Evolutionary conservation across 495 filamentous ascomycete genomes (phyloP), one percentile per base, ranked within the genome.

Genomic region (Xylaria palmicola): DNA sequence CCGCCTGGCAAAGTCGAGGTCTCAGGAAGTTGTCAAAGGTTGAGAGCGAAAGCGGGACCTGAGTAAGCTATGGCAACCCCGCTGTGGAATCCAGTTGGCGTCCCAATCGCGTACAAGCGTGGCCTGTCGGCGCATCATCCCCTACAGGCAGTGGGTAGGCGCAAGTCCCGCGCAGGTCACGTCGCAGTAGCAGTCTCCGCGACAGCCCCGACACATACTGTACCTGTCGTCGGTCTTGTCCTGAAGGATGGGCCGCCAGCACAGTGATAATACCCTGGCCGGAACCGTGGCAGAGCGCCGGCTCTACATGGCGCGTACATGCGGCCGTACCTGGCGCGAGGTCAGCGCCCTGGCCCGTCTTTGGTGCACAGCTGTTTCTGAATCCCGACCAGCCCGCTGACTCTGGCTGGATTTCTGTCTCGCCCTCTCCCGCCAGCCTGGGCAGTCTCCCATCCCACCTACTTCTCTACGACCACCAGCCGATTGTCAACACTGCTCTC

Each of bases 61-160:
- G 55, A 58, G 55, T 58, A 58, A 58, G 55, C 55, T 44, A 40
- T 29, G 17, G n/a, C 13, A 9, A 58, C 55, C 55, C 55, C 55
- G 55, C 55, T 58, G 55, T 58, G 55, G 45, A 19, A 29, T 49
- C 4, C 3, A 3, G 9, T 52, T 20, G 41, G 30, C 20, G 13
- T 36, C 20, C 26, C 53, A 54, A 40, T n/a, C n/a, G 22, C 22
- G 34, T 27, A 20, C 50, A 54, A 22, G 50, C 40, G 52, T 22
- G 52, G 7, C 39, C 20, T 24, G 51, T 15, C 20, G 26, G 39
- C 37, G 36, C 22, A 32, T 40, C 15, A 34, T 26, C 34, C 15
- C 13, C 47, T 15, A 8, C 24, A 6, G 49, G 13, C 37, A 1
- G 24, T 43, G 22, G 41, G 10, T 19, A n/a, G n/a, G n/a, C n/a